A percentile compares a stretch with the other conserved stretches of the same genome.
phyloP scores from a whole-genome alignment of 2,329 filamentous ascomycete species.

The Trichophyton schoenleinii region DNA sequence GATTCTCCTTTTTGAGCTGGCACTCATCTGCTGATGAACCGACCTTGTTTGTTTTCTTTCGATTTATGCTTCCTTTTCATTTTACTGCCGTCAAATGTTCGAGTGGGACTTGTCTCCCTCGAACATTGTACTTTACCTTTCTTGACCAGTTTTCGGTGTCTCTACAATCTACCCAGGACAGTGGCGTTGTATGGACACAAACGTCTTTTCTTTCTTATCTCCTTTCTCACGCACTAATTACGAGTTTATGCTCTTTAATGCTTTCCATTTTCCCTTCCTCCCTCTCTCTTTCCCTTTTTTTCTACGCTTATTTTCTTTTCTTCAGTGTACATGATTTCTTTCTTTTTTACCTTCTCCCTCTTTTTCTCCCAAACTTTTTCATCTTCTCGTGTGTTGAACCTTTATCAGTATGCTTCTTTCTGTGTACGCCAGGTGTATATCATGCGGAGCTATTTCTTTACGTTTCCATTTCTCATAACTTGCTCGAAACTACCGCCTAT shows the following conservation, averaged over 20 bases:
- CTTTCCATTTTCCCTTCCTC: neutral
- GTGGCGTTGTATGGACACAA: neutral
- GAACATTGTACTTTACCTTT: neutral
- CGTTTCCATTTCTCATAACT: neutral
- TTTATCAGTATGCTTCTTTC: neutral
- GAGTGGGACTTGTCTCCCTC: neutral
- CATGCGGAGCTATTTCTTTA: neutral
- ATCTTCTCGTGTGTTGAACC: neutral
- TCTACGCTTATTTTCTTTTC: neutral
- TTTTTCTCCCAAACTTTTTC: neutral
- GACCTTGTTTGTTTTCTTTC: neutral
- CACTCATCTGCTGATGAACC: conserved; percentile 1
- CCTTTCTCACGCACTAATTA: neutral
- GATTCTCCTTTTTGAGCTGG: conserved; percentile 4
- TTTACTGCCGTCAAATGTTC: neutral
- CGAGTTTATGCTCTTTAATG: neutral
- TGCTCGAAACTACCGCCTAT: neutral
- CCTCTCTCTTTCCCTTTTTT: neutral
- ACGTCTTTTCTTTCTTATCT: neutral
- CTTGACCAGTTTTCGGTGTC: neutral
- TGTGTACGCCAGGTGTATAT: neutral
- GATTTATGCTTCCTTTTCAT: neutral
- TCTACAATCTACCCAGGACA: neutral
- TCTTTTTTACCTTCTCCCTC: neutral
- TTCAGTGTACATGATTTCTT: neutral